Base-by-base conservation (phyloP, 1,284 basidiomycete genomes). In the Leccinum variabile region DNA sequence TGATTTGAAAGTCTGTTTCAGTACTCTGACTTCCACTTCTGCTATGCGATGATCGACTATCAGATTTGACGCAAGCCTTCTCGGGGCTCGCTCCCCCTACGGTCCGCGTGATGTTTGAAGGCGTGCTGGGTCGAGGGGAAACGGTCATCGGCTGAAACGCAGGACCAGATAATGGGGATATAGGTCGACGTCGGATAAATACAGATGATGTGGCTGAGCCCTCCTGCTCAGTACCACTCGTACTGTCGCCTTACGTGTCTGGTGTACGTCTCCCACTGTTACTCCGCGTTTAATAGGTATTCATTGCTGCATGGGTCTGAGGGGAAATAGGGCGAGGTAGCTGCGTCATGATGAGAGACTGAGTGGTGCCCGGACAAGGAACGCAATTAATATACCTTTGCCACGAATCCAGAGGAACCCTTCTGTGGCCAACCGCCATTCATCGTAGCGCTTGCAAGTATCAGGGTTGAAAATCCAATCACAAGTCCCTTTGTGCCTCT, bases 21-120 rank as follows among this genome's bases (percentile, higher is more conserved):
- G 81, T 82, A 41, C 78, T 75, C 81, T 82, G 82, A 67, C 88
- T 91, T 56, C 81, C 83, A 69, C 81, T 85, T 66, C 85, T 80
- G 66, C 77, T 85, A 66, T 89, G 87, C 9, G 78, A 76, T 28
- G 77, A 67, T 61, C 70, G 71, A 67, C 72, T 25, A 25, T 75
- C 76, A 30, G 74, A 72, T 57, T 73, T 72, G 56, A 66, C 64
- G 61, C 72, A 68, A 59, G 63, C 54, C 56, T 71, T 66, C 63
- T 74, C 66, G 68, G 77, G 60, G 73, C 74, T 77, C 25, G 71
- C 60, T 60, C 72, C 72, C 18, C 65, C 74, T 50, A 75, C 65
- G 46, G 79, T 80, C 85, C 89, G 91, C 22, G 85, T 84, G 58
- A 91, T 81, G 69, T 88, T 90, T 1, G 90, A 91, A 39, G 90